Conservation (phyloP, 495 filamentous ascomycete genomes). For the Aspergillus bertholletiae region DNA sequence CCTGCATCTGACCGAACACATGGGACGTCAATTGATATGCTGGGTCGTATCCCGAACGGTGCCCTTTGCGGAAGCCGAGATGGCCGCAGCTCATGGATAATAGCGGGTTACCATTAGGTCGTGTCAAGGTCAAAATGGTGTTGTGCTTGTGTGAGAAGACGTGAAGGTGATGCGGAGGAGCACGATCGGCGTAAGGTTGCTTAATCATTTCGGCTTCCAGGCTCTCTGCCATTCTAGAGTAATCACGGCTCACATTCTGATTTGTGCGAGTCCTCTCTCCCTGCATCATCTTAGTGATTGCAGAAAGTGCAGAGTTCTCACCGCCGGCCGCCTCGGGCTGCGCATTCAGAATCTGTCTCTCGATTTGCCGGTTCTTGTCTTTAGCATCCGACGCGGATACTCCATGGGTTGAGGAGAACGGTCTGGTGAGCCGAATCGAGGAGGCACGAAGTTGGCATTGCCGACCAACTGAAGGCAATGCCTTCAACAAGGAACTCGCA, state of each 20-base stretch:
- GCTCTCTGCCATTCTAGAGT: slow-evolving; percentile 30
- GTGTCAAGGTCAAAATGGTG: slow-evolving; percentile 82
- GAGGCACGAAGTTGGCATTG: slow-evolving; percentile 23
- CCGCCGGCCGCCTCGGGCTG: slow-evolving; percentile 10
- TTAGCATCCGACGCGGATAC: slow-evolving; percentile 10
- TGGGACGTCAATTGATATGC: slow-evolving; percentile 84
- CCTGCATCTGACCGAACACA: slow-evolving; percentile 72
- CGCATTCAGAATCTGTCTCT: slow-evolving; percentile 31
- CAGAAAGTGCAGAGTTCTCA: slow-evolving; percentile 25
- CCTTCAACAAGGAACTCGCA: slow-evolving; percentile 30
- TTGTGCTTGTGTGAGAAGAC: slow-evolving; percentile 88
- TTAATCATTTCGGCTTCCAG: slow-evolving; percentile 39
- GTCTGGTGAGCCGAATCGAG: slow-evolving; percentile 16
- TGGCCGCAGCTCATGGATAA: slow-evolving; percentile 76
- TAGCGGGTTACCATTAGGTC: slow-evolving; percentile 71
- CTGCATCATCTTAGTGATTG: slow-evolving; percentile 34
- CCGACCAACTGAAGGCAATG: slow-evolving; percentile 32
- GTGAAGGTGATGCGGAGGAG: slow-evolving; percentile 75
- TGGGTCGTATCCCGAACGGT: slow-evolving; percentile 81
- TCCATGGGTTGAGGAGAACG: slow-evolving; percentile 28
- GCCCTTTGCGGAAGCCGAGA: slow-evolving; percentile 78
- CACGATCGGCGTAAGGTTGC: slow-evolving; percentile 33
- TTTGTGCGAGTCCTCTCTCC: slow-evolving; percentile 14
- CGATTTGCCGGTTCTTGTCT: slow-evolving; percentile 21
- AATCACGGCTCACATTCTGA: slow-evolving; percentile 24